Base-by-base conservation (phyloP, 2,329 filamentous ascomycete genomes). In the Nigrograna mackinnonii region DNA sequence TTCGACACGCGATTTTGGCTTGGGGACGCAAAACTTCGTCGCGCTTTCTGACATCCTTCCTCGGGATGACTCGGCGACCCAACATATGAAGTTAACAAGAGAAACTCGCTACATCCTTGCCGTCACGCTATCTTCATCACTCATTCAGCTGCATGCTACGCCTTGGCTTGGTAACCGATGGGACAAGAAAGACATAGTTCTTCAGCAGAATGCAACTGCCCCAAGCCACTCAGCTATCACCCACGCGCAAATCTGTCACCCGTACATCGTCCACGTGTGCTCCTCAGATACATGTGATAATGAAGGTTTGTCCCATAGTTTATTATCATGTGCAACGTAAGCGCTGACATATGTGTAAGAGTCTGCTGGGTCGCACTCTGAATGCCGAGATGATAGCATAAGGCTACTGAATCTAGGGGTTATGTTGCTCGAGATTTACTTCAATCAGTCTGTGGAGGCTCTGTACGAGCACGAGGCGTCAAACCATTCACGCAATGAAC, bases 211-310 rank as follows among this genome's bases (percentile, higher is more conserved):
- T 28, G 9, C n/a, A 28, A 34, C 31, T 11, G 21, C 14, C 5
- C 31, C 16, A 34, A 34, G 14, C 11, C 31, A 11, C 21, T n/a
- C 24, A 28, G 24, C 31, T 34, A 9, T n/a, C 3, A 37, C 9
- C 36, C 26, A 17, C 42, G 38, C 35, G 30, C 26, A 48, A n/a
- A 44, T 48, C 40, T 20, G 14, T 19, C 32, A 39, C 16, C 37
- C 41, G 14, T 36, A 47, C 33, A 22, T 39, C 18, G 37, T 21
- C 14, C 44, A 37, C 26, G 35, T 37, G 18, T 39, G 18, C 34
- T 30, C 35, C 19, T 16, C 39, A 35, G 13, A 41, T 20, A 12
- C 42, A 40, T 40, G 37, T 37, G 37, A 31, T 20, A 33, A 22
- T 35, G 17, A 32, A 17, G 37, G 30, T 40, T 22, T 14, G 30